Evolutionary conservation across 192 early-diverging fungal genomes (phyloP).

Genomic region (Entomortierella parvispora): DNA sequence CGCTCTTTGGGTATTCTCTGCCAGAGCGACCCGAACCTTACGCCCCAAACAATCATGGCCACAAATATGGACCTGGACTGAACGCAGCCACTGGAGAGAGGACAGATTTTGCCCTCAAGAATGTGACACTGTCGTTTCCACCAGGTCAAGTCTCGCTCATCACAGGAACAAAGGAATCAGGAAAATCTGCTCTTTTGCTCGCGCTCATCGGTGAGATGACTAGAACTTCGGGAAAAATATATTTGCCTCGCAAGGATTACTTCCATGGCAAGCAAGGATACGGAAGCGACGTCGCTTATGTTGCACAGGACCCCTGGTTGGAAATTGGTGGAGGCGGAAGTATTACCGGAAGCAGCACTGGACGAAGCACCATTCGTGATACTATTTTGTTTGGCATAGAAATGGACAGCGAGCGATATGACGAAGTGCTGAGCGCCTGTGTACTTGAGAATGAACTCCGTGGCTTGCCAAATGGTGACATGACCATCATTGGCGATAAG

Average conservation of each 20-base stretch:
- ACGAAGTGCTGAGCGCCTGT: conserved; percentile 60
- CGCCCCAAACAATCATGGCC: background rate
- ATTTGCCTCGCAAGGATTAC: conserved; percentile 47
- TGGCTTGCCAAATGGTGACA: conserved; percentile 60
- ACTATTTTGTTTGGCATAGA: conserved; percentile 72
- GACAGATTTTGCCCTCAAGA: conserved; percentile 22
- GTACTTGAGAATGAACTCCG: conserved; percentile 65
- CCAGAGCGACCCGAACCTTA: conserved; percentile 10
- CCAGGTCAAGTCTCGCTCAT: conserved; percentile 38
- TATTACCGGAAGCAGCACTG: conserved; percentile 49
- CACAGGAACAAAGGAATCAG: conserved; percentile 38
- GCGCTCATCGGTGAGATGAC: conserved; percentile 51
- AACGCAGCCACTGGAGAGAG: background rate
- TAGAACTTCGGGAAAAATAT: conserved; percentile 43
- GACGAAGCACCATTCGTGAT: conserved; percentile 73
- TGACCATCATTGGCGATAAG: conserved; percentile 66
- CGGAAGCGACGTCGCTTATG: conserved; percentile 50
- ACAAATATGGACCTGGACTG: conserved; percentile 2
- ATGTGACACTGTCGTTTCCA: conserved; percentile 34
- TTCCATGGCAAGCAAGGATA: conserved; percentile 49
- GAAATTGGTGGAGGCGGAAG: conserved; percentile 46
- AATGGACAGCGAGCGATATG: conserved; percentile 59
- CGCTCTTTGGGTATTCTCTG: conserved; percentile 43
- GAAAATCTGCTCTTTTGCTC: conserved; percentile 39
- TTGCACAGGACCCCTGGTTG: conserved; percentile 65